These are phyloP conservation scores for Cetraspora pellucida DNA, from an alignment of 192 early-diverging fungal species.

Conservation along the genomic window DNA sequence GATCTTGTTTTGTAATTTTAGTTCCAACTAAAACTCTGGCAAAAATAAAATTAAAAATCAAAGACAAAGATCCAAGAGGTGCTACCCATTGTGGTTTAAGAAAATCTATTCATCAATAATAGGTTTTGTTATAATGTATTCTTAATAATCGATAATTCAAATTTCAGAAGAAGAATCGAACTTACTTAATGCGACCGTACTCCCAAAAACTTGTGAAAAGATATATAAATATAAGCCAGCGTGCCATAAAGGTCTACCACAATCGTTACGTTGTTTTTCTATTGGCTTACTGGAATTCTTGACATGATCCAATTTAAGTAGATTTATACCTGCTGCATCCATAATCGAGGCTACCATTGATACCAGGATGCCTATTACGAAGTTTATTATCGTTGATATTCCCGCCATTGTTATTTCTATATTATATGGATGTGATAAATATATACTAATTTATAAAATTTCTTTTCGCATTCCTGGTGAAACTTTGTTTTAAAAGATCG, in stretches of 20 bases:
- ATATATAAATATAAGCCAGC: conserved; percentile 60
- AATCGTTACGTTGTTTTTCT: conserved; percentile 54
- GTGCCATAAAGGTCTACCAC: conserved; percentile 62
- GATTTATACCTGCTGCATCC: conserved; percentile 60
- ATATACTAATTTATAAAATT: too few relatives aligned
- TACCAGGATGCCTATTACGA: conserved; percentile 50
- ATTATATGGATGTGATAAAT: too few relatives aligned
- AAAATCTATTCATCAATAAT: conserved; percentile 49
- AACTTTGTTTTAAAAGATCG: too few relatives aligned
- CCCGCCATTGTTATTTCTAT: not conserved
- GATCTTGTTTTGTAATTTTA: conserved; percentile 52
- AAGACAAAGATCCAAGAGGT: conserved; percentile 54
- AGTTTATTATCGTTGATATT: conserved; percentile 34
- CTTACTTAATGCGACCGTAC: conserved; percentile 63
- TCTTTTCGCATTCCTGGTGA: too few relatives aligned
- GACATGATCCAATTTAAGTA: conserved; percentile 62
- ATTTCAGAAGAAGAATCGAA: conserved; percentile 16
- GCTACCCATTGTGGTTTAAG: conserved; percentile 67
- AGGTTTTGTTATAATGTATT: not conserved
- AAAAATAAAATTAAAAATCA: conserved; percentile 67
- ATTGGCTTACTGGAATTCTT: conserved; percentile 41
- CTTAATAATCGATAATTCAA: not conserved
- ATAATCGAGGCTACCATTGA: conserved; percentile 47
- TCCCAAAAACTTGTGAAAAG: conserved; percentile 54
- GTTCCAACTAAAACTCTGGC: conserved; percentile 61